phyloP scores from a whole-genome alignment of 2,329 filamentous ascomycete genomes.

The Ceratocystis diversiconidia region DNA sequence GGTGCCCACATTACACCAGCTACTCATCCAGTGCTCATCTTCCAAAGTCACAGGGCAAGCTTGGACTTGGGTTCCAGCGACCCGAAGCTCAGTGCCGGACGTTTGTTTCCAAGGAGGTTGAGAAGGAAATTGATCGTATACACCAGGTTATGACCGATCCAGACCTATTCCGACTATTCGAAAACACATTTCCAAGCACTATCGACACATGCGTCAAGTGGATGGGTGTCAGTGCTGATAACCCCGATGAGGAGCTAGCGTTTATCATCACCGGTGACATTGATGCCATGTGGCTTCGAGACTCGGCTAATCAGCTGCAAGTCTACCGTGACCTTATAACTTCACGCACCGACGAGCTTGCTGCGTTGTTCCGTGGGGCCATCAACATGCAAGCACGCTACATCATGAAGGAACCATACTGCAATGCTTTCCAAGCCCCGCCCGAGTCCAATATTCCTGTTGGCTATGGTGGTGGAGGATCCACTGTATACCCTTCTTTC shows the following conservation, averaged over 20 bases:
- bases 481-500: slow-evolving; percentile 19
- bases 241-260: slow-evolving; percentile 45
- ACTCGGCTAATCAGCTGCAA: slow-evolving; percentile 63
- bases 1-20: slow-evolving; percentile 17
- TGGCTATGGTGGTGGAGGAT: slow-evolving; percentile 16
- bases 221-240: slow-evolving; percentile 47
- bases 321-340: slow-evolving; percentile 48
- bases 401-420: slow-evolving; percentile 58
- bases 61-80: slow-evolving; percentile 67
- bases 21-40: slow-evolving; percentile 31
- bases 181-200: slow-evolving; percentile 73
- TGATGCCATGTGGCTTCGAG: slow-evolving; percentile 76
- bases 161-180: slow-evolving; percentile 66
- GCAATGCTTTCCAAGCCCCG: slow-evolving; percentile 82
- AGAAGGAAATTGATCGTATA: slow-evolving; percentile 23
- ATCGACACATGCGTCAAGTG: slow-evolving; percentile 70
- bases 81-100: slow-evolving; percentile 65
- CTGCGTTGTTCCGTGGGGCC: slow-evolving; percentile 52
- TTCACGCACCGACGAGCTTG: slow-evolving; percentile 40
- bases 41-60: slow-evolving; percentile 62
- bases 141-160: slow-evolving; percentile 31
- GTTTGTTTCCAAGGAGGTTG: slow-evolving; percentile 26
- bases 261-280: slow-evolving; percentile 79
- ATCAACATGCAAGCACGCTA: slow-evolving; percentile 61
- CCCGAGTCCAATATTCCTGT: slow-evolving; percentile 54